Evolutionary conservation across 2,329 filamentous ascomycete species (phyloP).

Genomic region (Sclerotinia sclerotiorum): DNA sequence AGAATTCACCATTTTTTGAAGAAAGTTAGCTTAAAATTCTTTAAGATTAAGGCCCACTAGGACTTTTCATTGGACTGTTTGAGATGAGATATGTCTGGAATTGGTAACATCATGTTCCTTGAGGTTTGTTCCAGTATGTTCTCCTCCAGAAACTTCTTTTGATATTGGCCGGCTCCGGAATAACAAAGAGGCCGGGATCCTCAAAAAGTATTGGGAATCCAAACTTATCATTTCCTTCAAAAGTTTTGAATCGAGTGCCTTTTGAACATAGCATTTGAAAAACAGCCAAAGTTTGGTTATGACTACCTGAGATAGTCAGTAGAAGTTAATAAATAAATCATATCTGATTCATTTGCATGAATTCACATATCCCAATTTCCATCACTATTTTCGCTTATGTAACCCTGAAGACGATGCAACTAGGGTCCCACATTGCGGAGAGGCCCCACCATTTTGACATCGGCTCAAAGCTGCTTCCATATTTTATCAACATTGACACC

Average conservation of each 20-base stretch:
- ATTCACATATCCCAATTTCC: not conserved
- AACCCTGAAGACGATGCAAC: not conserved
- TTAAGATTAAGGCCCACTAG: not conserved
- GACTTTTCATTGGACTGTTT: not conserved
- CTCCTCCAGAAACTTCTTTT: slow-evolving; percentile 6
- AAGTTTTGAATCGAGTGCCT: not conserved
- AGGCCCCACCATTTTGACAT: slow-evolving; percentile 12
- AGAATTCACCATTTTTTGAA: not conserved
- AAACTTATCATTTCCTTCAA: not conserved
- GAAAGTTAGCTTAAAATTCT: not conserved
- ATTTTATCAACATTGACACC: not conserved
- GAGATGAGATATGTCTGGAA: not conserved
- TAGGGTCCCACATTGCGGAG: slow-evolving; percentile 16
- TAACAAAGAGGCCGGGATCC: slow-evolving; percentile 1
- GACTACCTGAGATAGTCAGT: no score
- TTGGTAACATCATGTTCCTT: not conserved
- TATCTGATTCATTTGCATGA: not conserved
- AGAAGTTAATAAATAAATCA: not conserved
- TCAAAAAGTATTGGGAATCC: not conserved
- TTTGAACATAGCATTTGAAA: no score
- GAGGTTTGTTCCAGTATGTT: not conserved
- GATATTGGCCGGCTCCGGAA: slow-evolving; percentile 15
- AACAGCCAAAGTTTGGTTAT: not conserved
- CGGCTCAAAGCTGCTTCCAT: slow-evolving; percentile 12
- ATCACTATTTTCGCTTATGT: slow-evolving; percentile 1